Evolutionary conservation across 2,329 filamentous ascomycete genomes (phyloP).

Genomic region (Trichoderma breve): DNA sequence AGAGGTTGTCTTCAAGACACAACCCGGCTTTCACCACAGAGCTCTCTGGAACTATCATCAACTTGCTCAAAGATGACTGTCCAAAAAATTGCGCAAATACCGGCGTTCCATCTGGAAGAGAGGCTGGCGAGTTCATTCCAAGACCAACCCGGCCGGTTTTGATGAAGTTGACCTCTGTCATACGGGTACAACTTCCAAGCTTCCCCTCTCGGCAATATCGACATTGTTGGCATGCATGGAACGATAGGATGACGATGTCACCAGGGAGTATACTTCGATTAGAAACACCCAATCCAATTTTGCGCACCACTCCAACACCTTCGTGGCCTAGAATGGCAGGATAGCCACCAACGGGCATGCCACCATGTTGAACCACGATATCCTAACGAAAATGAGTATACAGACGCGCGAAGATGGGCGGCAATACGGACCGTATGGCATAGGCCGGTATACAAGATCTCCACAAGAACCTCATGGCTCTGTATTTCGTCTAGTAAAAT

Average conservation of each 20-base stretch:
- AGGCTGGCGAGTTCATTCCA: not conserved
- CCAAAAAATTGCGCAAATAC: not conserved
- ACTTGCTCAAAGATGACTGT: not conserved
- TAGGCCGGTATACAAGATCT: not conserved
- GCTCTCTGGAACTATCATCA: not conserved
- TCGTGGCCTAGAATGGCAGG: not conserved
- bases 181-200: not conserved
- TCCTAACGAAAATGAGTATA: not conserved
- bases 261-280: not conserved
- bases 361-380: not conserved
- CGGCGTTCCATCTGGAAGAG: not conserved
- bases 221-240: not conserved
- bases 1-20: not conserved
- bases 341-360: not conserved
- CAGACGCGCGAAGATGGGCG: not conserved
- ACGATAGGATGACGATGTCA: not conserved
- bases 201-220: not conserved
- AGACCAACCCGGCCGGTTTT: not conserved
- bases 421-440: not conserved
- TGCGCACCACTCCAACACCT: not conserved
- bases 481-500: not conserved
- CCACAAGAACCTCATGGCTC: not conserved
- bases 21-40: not conserved
- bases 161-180: not conserved
- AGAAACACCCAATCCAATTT: not conserved